These are phyloP conservation scores for Falciphora oryzae DNA, from an alignment of 2,329 filamentous ascomycete genomes.

Conservation along the genomic window DNA sequence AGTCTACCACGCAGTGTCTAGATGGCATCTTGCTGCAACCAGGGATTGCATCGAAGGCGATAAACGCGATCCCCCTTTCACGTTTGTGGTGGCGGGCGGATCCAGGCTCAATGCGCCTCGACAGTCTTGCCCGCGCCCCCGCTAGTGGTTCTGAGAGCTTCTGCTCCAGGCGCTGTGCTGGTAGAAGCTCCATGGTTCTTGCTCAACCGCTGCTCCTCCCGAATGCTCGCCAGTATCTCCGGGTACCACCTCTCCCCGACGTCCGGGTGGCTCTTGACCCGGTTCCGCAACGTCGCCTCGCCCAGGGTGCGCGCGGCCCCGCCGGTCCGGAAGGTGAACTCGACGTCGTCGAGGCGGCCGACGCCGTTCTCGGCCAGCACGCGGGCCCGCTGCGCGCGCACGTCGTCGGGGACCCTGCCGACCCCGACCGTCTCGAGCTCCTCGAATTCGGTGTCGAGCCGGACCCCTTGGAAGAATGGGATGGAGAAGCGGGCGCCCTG, in stretches of 20 bases:
- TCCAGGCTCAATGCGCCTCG: conserved; percentile 29
- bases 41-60: too few relatives aligned
- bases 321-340: conserved; percentile 77
- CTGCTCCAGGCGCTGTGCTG: conserved; percentile 19
- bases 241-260: conserved; percentile 79
- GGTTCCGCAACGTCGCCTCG: conserved; percentile 78
- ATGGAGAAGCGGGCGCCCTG: conserved; percentile 70
- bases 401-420: conserved; percentile 53
- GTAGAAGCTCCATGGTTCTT: conserved; percentile 20
- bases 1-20: not conserved
- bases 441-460: conserved; percentile 72
- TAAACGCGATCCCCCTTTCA: not conserved
- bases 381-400: conserved; percentile 50
- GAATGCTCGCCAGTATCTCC: conserved; percentile 52
- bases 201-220: conserved; percentile 47
- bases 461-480: conserved; percentile 85
- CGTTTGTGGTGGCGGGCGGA: not conserved
- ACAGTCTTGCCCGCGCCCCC: conserved; percentile 18
- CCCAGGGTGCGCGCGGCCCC: conserved; percentile 63
- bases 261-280: conserved; percentile 81
- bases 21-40: not conserved
- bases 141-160: conserved; percentile 10
- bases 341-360: conserved; percentile 64
- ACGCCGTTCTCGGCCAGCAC: conserved; percentile 53
- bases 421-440: conserved; percentile 60